phyloP scores from a whole-genome alignment of 2,329 filamentous ascomycete genomes.

The Fusarium sp. region DNA sequence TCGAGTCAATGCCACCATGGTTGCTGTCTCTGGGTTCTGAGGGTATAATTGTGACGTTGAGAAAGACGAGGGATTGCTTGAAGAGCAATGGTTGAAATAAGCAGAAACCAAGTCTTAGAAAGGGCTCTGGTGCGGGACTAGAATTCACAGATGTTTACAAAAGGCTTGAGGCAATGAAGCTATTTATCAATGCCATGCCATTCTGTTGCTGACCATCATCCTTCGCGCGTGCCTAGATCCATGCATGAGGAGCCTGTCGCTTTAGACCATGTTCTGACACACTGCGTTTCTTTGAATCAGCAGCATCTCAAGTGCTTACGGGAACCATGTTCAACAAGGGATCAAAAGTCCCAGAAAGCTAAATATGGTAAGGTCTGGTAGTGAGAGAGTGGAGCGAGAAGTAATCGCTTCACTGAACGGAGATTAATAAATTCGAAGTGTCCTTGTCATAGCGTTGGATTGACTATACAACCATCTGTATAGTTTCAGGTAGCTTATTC shows the following conservation, averaged over 20 bases:
- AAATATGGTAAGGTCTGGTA: constrained; percentile 2
- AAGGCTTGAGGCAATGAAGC: neutral
- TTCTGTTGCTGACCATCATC: neutral
- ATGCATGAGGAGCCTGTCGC: constrained; percentile 1
- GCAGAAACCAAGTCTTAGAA: constrained; percentile 1
- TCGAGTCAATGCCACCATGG: constrained; percentile 36
- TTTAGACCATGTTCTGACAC: constrained; percentile 6
- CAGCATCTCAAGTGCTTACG: neutral
- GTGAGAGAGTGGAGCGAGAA: constrained; percentile 7
- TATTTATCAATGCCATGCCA: neutral
- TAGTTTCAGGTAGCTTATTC: neutral
- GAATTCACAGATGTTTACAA: neutral
- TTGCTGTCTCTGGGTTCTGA: neutral
- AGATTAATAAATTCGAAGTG: constrained; percentile 4
- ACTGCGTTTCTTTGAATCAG: neutral
- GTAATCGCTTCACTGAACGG: neutral
- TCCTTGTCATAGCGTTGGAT: neutral
- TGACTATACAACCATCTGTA: constrained; percentile 8
- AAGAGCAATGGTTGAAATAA: constrained; percentile 1
- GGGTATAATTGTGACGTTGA: neutral
- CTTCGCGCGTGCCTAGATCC: neutral
- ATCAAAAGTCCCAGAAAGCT: neutral
- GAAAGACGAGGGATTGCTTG: neutral
- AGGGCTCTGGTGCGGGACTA: neutral
- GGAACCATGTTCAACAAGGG: constrained; percentile 6